A percentile compares a stretch with the other conserved stretches of the same genome.
Evolutionary conservation across 257 asterid genomes (phyloP).

Genomic region (Cynanchum wilfordii): DNA sequence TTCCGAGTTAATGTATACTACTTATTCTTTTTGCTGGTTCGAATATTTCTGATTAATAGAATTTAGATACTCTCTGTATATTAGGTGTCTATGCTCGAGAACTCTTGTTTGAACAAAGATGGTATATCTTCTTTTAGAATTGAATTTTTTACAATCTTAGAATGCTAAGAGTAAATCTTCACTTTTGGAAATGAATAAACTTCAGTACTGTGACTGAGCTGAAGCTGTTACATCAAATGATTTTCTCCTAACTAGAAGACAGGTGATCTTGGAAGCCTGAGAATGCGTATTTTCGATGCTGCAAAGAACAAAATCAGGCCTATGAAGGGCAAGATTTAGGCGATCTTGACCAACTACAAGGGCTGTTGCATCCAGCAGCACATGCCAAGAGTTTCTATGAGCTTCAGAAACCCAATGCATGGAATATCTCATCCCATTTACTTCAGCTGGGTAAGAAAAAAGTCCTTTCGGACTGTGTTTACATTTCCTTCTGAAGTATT

Average conservation of each 20-base stretch:
- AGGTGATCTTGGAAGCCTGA: constrained; percentile 49
- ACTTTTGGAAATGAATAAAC: background rate
- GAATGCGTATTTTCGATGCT: constrained; percentile 39
- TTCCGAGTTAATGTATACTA: background rate
- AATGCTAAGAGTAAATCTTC: background rate
- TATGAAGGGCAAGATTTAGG: constrained; percentile 52
- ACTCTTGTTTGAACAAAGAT: background rate
- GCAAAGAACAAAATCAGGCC: constrained; percentile 65
- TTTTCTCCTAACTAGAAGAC: constrained; percentile 59
- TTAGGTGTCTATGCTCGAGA: background rate
- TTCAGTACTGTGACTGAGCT: constrained; percentile 10
- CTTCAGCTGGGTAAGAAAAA: constrained; percentile 53
- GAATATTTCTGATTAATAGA: background rate
- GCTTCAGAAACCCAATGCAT: constrained; percentile 90
- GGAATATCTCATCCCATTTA: constrained; percentile 41
- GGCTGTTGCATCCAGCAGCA: constrained; percentile 58
- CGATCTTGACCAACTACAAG: constrained; percentile 40
- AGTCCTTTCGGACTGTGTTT: constrained; percentile 62
- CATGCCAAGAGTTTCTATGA: constrained; percentile 75
- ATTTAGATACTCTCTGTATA: background rate
- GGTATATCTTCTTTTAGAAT: background rate
- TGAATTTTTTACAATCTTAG: background rate
- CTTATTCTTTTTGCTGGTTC: background rate
- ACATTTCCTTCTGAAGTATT: constrained; percentile 65
- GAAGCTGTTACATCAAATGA: constrained; percentile 51